These are phyloP conservation scores for Lecanicillium sp. DNA, from an alignment of 2,329 filamentous ascomycete species.

Conservation along the genomic window DNA sequence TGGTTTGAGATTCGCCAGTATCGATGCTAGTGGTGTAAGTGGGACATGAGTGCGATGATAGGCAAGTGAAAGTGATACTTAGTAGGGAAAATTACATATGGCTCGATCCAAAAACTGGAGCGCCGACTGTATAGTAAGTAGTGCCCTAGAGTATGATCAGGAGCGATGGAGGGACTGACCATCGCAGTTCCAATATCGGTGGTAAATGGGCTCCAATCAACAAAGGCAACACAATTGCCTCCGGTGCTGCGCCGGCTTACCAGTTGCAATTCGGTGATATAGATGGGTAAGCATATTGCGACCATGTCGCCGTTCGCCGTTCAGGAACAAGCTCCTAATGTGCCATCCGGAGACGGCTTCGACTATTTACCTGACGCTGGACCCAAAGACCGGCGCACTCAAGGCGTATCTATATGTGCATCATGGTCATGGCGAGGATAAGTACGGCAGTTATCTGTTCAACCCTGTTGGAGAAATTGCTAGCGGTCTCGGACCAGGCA, in stretches of 20 bases:
- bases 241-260: conserved; percentile 10
- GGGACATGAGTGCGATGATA: not conserved
- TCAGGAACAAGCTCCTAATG: not conserved
- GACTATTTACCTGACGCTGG: conserved; percentile 15
- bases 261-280: conserved; percentile 14
- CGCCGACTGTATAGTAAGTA: conserved; percentile 10
- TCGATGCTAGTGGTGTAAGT: conserved; percentile 13
- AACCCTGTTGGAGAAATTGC: conserved; percentile 14
- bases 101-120: conserved; percentile 12
- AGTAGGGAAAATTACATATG: conserved; percentile 16
- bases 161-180: not conserved
- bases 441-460: conserved; percentile 1
- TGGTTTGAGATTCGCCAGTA: conserved; percentile 13
- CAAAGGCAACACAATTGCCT: conserved; percentile 11
- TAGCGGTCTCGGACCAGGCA: conserved; percentile 15
- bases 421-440: not conserved
- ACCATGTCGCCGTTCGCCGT: too few relatives aligned
- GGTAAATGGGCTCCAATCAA: conserved; percentile 4
- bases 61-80: not conserved
- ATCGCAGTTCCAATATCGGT: not conserved
- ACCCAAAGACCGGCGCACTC: conserved; percentile 13
- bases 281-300: conserved; percentile 3
- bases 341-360: conserved; percentile 8
- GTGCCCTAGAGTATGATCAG: not conserved
- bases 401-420: conserved; percentile 3